A percentile compares a stretch with the other conserved stretches of the same genome.
These are phyloP conservation scores for Pseudogymnoascus sp. DNA, from an alignment of 2,329 filamentous ascomycete species.

Conservation along the genomic window DNA sequence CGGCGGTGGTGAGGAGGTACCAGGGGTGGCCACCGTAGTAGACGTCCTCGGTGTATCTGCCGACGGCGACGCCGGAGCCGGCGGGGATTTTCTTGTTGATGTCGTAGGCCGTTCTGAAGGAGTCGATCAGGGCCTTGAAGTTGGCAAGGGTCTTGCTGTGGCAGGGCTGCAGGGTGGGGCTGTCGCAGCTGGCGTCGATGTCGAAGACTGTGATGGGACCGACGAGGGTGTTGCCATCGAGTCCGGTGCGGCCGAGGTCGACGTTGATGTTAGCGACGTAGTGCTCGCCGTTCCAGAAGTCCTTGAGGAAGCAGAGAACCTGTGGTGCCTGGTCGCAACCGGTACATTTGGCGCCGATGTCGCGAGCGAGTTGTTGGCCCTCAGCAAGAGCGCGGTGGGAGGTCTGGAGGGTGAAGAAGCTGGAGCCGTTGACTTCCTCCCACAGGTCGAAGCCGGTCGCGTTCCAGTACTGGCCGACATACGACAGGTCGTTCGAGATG, in stretches of 20 bases:
- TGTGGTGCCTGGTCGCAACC: constrained; percentile 59
- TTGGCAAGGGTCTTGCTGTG: constrained; percentile 53
- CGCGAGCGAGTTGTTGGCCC: constrained; percentile 55
- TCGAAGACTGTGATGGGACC: constrained; percentile 63
- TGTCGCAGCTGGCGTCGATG: constrained; percentile 56
- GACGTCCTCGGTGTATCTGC: constrained; percentile 61
- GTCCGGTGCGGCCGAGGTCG: constrained; percentile 54
- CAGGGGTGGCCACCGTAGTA: constrained; percentile 77
- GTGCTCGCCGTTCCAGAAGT: constrained; percentile 60
- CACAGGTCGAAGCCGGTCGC: constrained; percentile 64
- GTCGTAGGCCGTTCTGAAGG: constrained; percentile 61
- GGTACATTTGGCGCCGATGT: constrained; percentile 50
- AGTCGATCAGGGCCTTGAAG: constrained; percentile 66
- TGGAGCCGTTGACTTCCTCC: constrained; percentile 71
- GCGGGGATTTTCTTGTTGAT: constrained; percentile 58
- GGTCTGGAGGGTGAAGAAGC: constrained; percentile 67
- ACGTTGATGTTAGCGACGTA: constrained; percentile 61
- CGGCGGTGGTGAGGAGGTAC: constrained; percentile 68
- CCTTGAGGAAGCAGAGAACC: constrained; percentile 64
- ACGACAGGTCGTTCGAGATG: constrained; percentile 65
- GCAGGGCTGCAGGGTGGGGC: constrained; percentile 63
- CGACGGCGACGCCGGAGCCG: constrained; percentile 52
- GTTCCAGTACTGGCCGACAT: constrained; percentile 66
- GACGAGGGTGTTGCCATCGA: constrained; percentile 64
- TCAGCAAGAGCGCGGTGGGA: constrained; percentile 62